Conservation (phyloP, 306 rosid species). For the Cicer cuneatum region DNA sequence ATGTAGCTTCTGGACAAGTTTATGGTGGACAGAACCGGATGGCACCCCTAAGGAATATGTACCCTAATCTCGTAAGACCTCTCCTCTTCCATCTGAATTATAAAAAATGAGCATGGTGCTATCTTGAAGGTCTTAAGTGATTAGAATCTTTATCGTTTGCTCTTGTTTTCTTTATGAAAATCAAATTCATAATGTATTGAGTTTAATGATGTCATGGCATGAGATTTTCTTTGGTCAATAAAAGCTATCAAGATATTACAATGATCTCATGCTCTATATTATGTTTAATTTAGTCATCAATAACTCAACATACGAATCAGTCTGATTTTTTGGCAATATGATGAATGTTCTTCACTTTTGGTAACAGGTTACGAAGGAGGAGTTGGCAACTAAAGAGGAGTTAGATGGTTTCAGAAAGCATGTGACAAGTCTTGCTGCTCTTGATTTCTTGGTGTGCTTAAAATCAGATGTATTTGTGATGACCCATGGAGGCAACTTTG, state of each 20-base stretch:
- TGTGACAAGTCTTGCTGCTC: constrained; percentile 97
- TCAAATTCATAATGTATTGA: neutral
- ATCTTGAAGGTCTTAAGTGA: neutral
- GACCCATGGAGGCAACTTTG: constrained; percentile 99
- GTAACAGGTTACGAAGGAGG: constrained; percentile 91
- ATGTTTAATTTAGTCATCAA: constrained; percentile 14
- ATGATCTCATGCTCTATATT: neutral
- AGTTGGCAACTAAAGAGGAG: constrained; percentile 86
- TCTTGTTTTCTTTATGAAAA: constrained; percentile 33
- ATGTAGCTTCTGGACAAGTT: constrained; percentile 99
- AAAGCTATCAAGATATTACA: constrained; percentile 33
- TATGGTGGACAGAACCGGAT: constrained; percentile 98
- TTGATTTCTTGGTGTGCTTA: constrained; percentile 97
- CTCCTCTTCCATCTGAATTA: constrained; percentile 4
- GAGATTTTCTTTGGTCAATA: constrained; percentile 9
- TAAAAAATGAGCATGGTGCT: constrained; percentile 32
- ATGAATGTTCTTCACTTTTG: constrained; percentile 21
- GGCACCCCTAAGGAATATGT: constrained; percentile 98
- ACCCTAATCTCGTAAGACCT: constrained; percentile 79
- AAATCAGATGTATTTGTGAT: constrained; percentile 97
- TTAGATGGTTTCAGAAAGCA: constrained; percentile 90
- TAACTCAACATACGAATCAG: neutral
- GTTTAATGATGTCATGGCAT: constrained; percentile 19
- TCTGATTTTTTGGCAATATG: constrained; percentile 12
- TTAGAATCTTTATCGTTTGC: neutral